Evolutionary conservation across 2,329 filamentous ascomycete species (phyloP).

Genomic region (Diaporthe capsici): DNA sequence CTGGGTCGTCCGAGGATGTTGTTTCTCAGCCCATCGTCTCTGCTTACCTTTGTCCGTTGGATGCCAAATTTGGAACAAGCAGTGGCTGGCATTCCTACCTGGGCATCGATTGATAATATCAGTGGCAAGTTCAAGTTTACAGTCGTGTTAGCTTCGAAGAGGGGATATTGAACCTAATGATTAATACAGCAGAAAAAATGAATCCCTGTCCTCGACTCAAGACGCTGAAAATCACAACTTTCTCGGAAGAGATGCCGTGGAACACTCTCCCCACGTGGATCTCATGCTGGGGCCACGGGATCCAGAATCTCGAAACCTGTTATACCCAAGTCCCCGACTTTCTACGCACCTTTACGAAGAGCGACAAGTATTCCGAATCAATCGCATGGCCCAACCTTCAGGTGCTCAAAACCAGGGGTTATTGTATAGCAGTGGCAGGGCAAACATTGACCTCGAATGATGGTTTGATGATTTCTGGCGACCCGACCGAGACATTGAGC

Average conservation of each 20-base stretch:
- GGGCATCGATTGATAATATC: fast-evolving
- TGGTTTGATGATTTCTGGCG: neutral
- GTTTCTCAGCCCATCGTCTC: neutral
- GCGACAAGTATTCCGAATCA: fast-evolving
- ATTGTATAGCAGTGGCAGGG: neutral
- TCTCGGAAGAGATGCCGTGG: too few relatives aligned
- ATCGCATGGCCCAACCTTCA: neutral
- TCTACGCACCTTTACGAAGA: neutral
- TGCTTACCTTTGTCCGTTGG: neutral
- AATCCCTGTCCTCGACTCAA: neutral
- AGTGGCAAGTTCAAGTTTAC: neutral
- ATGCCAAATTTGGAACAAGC: neutral
- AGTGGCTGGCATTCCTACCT: fast-evolving
- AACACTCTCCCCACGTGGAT: neutral
- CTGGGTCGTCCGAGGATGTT: too few relatives aligned
- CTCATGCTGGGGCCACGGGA: neutral
- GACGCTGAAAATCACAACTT: neutral
- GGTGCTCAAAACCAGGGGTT: neutral
- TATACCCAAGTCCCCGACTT: neutral
- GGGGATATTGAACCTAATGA: neutral
- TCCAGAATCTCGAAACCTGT: neutral
- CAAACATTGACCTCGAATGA: too few relatives aligned
- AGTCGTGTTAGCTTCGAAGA: neutral
- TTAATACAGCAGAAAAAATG: neutral
- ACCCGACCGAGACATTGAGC: neutral